These are phyloP conservation scores for Penicillium digitatum DNA, from an alignment of 2,329 filamentous ascomycete species.

Conservation along the genomic window DNA sequence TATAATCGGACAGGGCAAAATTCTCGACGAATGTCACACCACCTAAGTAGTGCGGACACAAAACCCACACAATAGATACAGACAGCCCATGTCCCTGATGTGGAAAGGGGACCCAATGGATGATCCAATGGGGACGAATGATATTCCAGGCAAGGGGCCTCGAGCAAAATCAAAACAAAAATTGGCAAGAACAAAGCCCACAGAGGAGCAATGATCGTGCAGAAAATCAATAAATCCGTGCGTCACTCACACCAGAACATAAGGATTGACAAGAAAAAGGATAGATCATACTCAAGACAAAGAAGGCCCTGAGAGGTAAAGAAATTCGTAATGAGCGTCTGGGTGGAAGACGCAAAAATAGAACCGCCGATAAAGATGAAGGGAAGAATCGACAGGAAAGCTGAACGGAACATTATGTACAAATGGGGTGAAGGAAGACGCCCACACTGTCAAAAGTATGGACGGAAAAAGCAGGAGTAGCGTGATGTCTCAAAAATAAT, in stretches of 20 bases:
- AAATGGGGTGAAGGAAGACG: constrained; percentile 11
- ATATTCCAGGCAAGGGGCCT: not conserved
- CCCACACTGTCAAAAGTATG: constrained; percentile 10
- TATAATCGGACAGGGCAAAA: not conserved
- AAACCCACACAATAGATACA: constrained; percentile 8
- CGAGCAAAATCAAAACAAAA: constrained; percentile 6
- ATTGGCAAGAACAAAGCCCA: constrained; percentile 17
- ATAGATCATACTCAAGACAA: constrained; percentile 33
- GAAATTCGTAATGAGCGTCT: constrained; percentile 34
- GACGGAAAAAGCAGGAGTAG: constrained; percentile 5
- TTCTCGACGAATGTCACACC: constrained; percentile 1
- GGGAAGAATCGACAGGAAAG: constrained; percentile 22
- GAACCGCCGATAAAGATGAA: constrained; percentile 16
- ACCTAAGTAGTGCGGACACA: not conserved
- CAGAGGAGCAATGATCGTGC: constrained; percentile 20
- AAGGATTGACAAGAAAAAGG: constrained; percentile 34
- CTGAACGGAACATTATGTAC: constrained; percentile 22
- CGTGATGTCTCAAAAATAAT: constrained; percentile 12
- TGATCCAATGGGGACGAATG: constrained; percentile 4
- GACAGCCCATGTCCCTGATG: constrained; percentile 1
- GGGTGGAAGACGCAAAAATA: constrained; percentile 15
- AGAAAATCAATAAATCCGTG: constrained; percentile 26
- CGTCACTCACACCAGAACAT: constrained; percentile 29
- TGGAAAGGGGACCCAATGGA: constrained; percentile 1
- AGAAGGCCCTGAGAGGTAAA: constrained; percentile 29